phyloP scores from a whole-genome alignment of 1,284 basidiomycete species.

The Microbotryum violaceum region DNA sequence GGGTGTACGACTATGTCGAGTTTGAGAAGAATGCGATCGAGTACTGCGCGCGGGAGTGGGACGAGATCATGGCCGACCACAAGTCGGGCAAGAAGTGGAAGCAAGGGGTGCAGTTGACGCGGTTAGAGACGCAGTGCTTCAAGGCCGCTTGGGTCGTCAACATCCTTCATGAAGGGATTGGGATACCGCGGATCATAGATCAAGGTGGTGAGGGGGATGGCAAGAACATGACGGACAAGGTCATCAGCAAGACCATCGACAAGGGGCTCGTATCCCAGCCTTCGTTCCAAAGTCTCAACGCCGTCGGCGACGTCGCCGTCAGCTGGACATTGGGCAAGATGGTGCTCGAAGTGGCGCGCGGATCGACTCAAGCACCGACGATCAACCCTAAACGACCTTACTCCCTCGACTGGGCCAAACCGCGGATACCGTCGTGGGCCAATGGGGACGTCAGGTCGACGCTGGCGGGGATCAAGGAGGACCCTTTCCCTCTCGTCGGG shows the following conservation, averaged over 20 bases:
- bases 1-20: slow-evolving; percentile 89
- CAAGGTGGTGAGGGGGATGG: slow-evolving; percentile 57
- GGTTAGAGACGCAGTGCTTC: slow-evolving; percentile 97
- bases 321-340: slow-evolving; percentile 98
- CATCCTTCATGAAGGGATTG: slow-evolving; percentile 91
- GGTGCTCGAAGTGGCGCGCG: slow-evolving; percentile 70
- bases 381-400: neutral
- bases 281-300: slow-evolving; percentile 84
- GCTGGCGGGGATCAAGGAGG: slow-evolving; percentile 13
- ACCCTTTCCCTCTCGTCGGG: slow-evolving; percentile 12
- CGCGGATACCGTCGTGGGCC: slow-evolving; percentile 23
- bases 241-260: slow-evolving; percentile 61
- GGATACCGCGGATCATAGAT: slow-evolving; percentile 83
- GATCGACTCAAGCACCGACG: slow-evolving; percentile 13
- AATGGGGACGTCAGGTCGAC: slow-evolving; percentile 16
- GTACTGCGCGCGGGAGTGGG: slow-evolving; percentile 79
- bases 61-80: slow-evolving; percentile 62
- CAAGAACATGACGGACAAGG: slow-evolving; percentile 50
- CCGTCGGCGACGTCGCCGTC: slow-evolving; percentile 83
- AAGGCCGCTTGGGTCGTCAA: slow-evolving; percentile 98
- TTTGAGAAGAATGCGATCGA: slow-evolving; percentile 85
- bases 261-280: slow-evolving; percentile 61
- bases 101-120: slow-evolving; percentile 62
- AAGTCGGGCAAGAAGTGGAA: slow-evolving; percentile 47
- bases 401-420: slow-evolving; percentile 13